phyloP scores from a whole-genome alignment of 1,284 basidiomycete species.

The Athelia psychrophila region DNA sequence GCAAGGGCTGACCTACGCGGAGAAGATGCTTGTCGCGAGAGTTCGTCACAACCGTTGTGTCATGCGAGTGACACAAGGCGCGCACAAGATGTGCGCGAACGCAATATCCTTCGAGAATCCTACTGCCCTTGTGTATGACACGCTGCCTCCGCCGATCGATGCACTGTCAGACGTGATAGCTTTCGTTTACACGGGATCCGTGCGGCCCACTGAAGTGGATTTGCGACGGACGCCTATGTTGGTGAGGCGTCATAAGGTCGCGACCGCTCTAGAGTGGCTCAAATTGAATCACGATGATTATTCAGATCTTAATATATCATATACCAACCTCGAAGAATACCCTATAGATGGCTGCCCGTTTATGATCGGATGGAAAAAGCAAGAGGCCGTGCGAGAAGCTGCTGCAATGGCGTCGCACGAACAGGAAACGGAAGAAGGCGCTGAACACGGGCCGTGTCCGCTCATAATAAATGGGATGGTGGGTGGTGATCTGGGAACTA shows the following conservation, averaged over 20 bases:
- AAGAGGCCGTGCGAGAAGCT: no score
- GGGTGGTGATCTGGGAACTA: slow-evolving; percentile 7
- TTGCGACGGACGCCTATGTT: slow-evolving; percentile 27
- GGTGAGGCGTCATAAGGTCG: slow-evolving; percentile 15
- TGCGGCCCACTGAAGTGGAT: slow-evolving; percentile 19
- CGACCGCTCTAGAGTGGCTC: slow-evolving; percentile 24
- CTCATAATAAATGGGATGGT: slow-evolving; percentile 16
- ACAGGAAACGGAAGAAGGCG: slow-evolving; percentile 10
- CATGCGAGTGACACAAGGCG: slow-evolving; percentile 1
- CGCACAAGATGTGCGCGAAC: slow-evolving; percentile 7
- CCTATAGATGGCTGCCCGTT: slow-evolving; percentile 16
- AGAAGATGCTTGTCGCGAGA: slow-evolving; percentile 1
- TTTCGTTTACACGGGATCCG: slow-evolving; percentile 3
- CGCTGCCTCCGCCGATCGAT: slow-evolving; percentile 6
- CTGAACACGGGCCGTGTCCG: slow-evolving; percentile 12
- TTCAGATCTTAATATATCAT: slow-evolving; percentile 17
- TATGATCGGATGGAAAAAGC: slow-evolving; percentile 11
- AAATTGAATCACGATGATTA: slow-evolving; percentile 27
- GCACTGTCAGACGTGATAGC: slow-evolving; percentile 10
- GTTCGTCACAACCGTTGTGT: slow-evolving; percentile 6
- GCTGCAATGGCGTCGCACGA: no score
- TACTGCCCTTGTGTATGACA: slow-evolving; percentile 8
- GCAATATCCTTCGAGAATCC: slow-evolving; percentile 6
- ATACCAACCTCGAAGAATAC: slow-evolving; percentile 19
- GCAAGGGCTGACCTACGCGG: neutral